Conservation (phyloP, 2,329 filamentous ascomycete genomes). For the Pseudocercospora eumusae region DNA sequence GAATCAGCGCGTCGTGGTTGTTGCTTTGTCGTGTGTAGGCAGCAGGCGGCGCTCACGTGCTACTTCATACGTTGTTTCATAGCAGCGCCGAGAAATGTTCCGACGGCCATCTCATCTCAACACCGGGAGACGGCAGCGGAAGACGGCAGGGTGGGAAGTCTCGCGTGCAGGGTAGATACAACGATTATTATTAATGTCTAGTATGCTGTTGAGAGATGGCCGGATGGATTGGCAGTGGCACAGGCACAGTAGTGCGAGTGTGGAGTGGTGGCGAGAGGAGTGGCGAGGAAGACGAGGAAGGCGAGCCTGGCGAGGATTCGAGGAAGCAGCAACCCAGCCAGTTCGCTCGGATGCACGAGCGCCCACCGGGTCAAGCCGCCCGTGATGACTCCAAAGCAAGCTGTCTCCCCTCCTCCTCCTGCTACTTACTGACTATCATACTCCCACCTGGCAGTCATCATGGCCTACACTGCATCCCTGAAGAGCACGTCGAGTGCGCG, state of each 20-base stretch:
- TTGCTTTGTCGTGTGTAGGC: background rate
- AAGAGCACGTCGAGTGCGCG: constrained; percentile 5
- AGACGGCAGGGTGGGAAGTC: background rate
- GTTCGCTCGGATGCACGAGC: background rate
- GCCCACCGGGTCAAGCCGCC: background rate
- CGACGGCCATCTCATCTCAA: too few species aligned
- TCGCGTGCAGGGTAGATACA: background rate
- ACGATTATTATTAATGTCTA: too few species aligned
- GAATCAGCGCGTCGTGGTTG: background rate
- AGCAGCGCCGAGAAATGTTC: background rate
- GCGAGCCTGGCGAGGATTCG: too few species aligned
- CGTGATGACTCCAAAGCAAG: background rate
- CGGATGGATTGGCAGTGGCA: background rate
- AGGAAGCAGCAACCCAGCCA: background rate
- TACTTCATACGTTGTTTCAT: background rate
- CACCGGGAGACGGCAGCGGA: too few species aligned
- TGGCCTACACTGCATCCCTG: background rate
- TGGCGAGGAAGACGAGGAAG: too few species aligned
- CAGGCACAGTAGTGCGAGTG: background rate
- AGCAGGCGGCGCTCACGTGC: constrained; percentile 1
- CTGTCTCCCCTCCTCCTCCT: background rate
- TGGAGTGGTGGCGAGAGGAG: too few species aligned
- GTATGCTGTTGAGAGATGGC: too few species aligned
- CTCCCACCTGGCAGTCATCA: background rate
- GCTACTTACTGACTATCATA: too few species aligned